Conservation (phyloP, 1,284 basidiomycete species). For the Cryptococcus wingfieldii region DNA sequence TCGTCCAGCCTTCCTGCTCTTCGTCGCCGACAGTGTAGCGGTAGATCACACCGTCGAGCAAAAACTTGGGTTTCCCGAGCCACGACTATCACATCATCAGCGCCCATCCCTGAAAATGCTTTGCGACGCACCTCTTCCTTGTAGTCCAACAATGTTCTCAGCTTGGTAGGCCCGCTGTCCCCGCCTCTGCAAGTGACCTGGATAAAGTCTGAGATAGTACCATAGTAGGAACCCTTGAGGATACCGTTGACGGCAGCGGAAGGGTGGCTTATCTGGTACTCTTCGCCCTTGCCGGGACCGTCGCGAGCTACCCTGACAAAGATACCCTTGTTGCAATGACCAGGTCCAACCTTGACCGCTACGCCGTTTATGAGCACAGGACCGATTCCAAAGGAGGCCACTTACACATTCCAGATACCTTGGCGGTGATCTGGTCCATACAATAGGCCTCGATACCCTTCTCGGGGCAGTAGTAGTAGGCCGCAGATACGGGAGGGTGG, state of each 20-base stretch:
- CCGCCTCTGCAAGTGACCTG: slow-evolving; percentile 77
- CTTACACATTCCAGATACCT: slow-evolving; percentile 71
- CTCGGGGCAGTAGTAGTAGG: slow-evolving; percentile 71
- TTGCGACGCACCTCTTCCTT: slow-evolving; percentile 75
- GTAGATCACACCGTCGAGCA: slow-evolving; percentile 86
- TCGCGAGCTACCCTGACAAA: slow-evolving; percentile 67
- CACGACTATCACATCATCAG: slow-evolving; percentile 61
- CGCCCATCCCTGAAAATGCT: neutral
- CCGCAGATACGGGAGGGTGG: slow-evolving; percentile 91
- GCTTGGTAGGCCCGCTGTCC: slow-evolving; percentile 56
- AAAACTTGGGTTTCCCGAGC: slow-evolving; percentile 83
- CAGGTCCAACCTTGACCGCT: slow-evolving; percentile 74
- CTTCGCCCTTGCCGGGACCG: slow-evolving; percentile 73
- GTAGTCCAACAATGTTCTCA: slow-evolving; percentile 84
- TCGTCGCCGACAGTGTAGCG: slow-evolving; percentile 59
- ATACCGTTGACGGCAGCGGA: slow-evolving; percentile 87
- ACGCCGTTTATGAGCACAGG: slow-evolving; percentile 1
- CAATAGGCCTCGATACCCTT: slow-evolving; percentile 68
- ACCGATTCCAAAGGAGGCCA: slow-evolving; percentile 4
- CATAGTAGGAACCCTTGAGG: slow-evolving; percentile 68
- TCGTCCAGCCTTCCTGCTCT: slow-evolving; percentile 64
- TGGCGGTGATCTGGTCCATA: slow-evolving; percentile 85
- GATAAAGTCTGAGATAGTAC: slow-evolving; percentile 62
- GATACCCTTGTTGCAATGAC: slow-evolving; percentile 80
- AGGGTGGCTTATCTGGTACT: slow-evolving; percentile 85